A percentile compares a stretch with the other conserved stretches of the same genome.
Conservation (phyloP, 192 early-diverging fungal species). For the Backusella macrospora region DNA sequence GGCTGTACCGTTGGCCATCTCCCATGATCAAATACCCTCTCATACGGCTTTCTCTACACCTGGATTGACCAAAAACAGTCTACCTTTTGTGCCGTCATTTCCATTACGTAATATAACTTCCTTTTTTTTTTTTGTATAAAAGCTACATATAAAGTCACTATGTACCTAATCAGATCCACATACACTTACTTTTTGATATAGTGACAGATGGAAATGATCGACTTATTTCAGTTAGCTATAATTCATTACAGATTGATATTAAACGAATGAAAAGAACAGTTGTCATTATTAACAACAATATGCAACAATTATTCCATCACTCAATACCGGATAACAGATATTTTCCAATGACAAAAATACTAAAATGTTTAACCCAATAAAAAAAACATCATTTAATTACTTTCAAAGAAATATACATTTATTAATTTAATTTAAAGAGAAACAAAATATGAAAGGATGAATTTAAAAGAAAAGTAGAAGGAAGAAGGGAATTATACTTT, state of each 20-base stretch:
- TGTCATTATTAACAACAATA: constrained; percentile 5
- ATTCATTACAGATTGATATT: background rate
- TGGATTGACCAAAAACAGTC: background rate
- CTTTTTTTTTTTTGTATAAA: background rate
- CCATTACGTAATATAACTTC: background rate
- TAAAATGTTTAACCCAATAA: background rate
- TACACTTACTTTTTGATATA: background rate
- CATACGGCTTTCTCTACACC: background rate
- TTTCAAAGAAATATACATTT: background rate
- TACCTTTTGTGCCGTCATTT: constrained; percentile 16
- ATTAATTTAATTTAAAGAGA: background rate
- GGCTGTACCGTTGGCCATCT: background rate
- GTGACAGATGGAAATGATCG: background rate
- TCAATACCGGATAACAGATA: background rate
- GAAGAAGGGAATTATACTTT: background rate
- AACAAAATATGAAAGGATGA: background rate
- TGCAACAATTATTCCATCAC: background rate
- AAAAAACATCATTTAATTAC: background rate
- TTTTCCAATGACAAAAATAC: constrained; percentile 7
- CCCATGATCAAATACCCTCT: background rate
- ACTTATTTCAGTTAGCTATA: background rate
- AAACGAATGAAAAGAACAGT: background rate
- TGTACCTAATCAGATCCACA: background rate
- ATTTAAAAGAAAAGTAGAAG: background rate
- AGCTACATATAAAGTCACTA: background rate